Conservation (phyloP, 2,329 filamentous ascomycete genomes). For the Fusarium tuaranense region DNA sequence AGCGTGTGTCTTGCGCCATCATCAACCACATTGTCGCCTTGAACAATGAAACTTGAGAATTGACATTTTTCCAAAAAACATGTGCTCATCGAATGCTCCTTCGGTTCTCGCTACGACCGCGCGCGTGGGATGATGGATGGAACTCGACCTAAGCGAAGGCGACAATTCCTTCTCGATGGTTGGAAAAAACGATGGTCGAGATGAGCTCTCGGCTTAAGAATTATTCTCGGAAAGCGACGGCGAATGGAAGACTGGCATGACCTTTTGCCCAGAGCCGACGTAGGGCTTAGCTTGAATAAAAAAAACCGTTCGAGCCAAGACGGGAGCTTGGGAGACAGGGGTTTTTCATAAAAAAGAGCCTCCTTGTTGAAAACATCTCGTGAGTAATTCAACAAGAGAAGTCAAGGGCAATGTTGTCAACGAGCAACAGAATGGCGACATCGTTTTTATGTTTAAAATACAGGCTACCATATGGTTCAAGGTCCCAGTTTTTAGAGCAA, state of each 20-base stretch:
- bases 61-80: not conserved
- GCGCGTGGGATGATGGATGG: not conserved
- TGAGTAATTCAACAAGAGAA: not conserved
- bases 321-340: not conserved
- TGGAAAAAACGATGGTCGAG: not conserved
- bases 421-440: slow-evolving; percentile 15
- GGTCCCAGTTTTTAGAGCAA: not conserved
- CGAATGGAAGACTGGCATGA: not conserved
- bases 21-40: not conserved
- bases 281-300: not conserved
- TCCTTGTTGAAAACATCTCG: not conserved
- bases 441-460: not conserved
- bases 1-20: not conserved
- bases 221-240: not conserved
- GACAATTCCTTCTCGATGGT: not conserved
- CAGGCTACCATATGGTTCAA: not conserved
- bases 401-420: slow-evolving; percentile 19
- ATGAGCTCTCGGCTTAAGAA: not conserved
- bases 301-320: not conserved
- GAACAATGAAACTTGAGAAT: not conserved
- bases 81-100: not conserved
- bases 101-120: not conserved
- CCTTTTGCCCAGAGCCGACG: not conserved
- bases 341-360: not conserved
- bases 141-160: not conserved